Evolutionary conservation across 805 yeast genomes (phyloP), one percentile per base, ranked within the genome.

Genomic region (Yarrowia sp.): DNA sequence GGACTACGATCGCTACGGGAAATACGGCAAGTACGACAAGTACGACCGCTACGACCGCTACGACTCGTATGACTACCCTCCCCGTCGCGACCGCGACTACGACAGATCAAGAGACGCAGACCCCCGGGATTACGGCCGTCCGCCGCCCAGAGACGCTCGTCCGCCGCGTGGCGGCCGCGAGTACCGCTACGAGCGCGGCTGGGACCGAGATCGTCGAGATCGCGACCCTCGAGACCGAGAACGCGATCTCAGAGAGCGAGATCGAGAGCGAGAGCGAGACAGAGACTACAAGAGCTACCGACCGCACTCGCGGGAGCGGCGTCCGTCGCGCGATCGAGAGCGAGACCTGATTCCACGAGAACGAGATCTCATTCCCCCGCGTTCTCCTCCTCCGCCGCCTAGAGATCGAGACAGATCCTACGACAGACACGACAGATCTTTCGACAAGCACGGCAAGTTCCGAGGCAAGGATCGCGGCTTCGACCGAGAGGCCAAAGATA

Each of bases 151-250:
- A 3, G 47, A 42, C n/a, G n/a, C 47, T n/a, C 47, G 47, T n/a
- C 47, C 47, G 6, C 47, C 47, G 16, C 21, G 21, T 9, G 32
- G 47, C 13, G 47, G 32, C n/a, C 32, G 47, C 16, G 32, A 42
- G 22, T 10, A 16, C 16, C 49, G 49, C 4, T 27, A 42, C 18
- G 51, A 44, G n/a, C 51, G 51, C 2, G 33, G 33, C 5, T 44
- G 49, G 49, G 68, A 67, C 33, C 77, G 75, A 60, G 73, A 74
- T 59, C 79, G 32, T 7, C 22, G 51, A 25, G 49, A 44, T 22
- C 36, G 35, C 10, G 35, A 41, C 19, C 24, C 24, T 8, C 22
- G 41, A 4, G 41, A 36, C 24, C 22, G 41, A 1, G 41, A 36
- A 6, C 18, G 41, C 19, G 42, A 38, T n/a, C n/a, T n/a, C 19